Percentiles rank a stretch among this genome's conserved stretches.
phyloP scores from a whole-genome alignment of 768 basidiomycete genomes.

The Botryobasidium botryosum region DNA sequence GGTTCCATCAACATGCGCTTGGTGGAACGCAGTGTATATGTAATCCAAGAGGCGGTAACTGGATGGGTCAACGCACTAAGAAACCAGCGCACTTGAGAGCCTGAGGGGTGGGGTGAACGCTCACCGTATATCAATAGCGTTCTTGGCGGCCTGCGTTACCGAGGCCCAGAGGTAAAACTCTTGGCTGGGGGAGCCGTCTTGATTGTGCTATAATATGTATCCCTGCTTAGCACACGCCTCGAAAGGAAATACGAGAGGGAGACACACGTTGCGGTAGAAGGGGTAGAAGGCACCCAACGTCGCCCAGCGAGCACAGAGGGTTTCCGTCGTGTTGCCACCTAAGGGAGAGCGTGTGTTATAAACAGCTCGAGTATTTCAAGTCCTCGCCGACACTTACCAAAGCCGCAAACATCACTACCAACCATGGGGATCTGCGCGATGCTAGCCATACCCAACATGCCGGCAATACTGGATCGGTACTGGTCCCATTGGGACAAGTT shows the following conservation, averaged over 20 bases:
- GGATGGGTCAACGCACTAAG: no score
- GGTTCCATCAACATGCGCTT: conserved; percentile 38
- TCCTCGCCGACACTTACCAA: conserved; percentile 17
- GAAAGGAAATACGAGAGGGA: no score
- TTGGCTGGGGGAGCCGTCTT: conserved; percentile 33
- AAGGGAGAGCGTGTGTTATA: conserved; percentile 11
- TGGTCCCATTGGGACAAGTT: conserved; percentile 42
- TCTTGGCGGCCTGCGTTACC: conserved; percentile 40
- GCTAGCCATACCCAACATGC: conserved; percentile 44
- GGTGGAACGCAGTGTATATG: conserved; percentile 53
- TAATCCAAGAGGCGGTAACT: conserved; percentile 57
- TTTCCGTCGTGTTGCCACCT: conserved; percentile 39
- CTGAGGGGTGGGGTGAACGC: no score
- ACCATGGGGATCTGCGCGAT: conserved; percentile 60
- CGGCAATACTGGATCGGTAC: conserved; percentile 41
- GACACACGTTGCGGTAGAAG: conserved; percentile 71
- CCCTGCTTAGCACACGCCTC: no score
- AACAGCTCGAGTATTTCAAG: background rate
- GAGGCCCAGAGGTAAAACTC: conserved; percentile 52
- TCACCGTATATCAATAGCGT: conserved; percentile 41
- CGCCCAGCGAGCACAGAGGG: conserved; percentile 58
- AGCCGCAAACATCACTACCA: conserved; percentile 54
- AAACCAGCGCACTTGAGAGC: no score
- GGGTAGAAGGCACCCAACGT: conserved; percentile 63
- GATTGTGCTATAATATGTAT: conserved; percentile 46